A percentile compares a stretch with the other conserved stretches of the same genome.
Evolutionary conservation across 257 asterid species (phyloP).

Genomic region (Penstemon newberryi): DNA sequence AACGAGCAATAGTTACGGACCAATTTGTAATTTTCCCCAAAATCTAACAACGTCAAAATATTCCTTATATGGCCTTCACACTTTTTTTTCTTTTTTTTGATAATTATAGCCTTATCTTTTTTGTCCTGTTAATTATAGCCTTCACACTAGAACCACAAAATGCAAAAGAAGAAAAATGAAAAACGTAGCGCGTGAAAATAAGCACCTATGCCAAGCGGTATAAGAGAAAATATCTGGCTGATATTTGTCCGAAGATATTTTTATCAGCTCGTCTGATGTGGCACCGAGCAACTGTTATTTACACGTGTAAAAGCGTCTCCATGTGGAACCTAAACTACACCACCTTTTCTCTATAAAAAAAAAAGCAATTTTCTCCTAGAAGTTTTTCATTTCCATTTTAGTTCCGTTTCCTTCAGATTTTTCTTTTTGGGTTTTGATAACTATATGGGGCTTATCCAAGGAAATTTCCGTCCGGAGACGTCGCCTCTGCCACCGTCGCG

Average conservation of each 20-base stretch:
- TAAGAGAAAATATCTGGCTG: constrained; percentile 46
- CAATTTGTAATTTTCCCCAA: no score
- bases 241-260: constrained; percentile 35
- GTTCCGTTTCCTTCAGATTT: constrained; percentile 12
- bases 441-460: constrained; percentile 34
- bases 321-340: constrained; percentile 48
- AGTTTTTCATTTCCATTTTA: constrained; percentile 11
- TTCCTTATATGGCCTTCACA: neutral
- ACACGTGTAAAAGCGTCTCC: constrained; percentile 80
- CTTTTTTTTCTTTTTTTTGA: neutral
- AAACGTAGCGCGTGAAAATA: constrained; percentile 28
- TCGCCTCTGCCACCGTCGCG: constrained; percentile 18
- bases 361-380: neutral
- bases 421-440: constrained; percentile 11
- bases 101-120: no score
- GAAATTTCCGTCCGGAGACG: constrained; percentile 19
- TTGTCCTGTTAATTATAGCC: neutral
- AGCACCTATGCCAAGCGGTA: constrained; percentile 12
- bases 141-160: neutral
- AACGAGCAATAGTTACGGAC: no score
- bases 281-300: constrained; percentile 27
- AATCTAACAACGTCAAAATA: neutral
- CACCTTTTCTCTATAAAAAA: constrained; percentile 10
- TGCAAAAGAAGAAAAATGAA: neutral
- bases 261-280: constrained; percentile 38